A percentile compares a stretch with the other conserved stretches of the same genome.
Conservation (phyloP, 2,329 filamentous ascomycete genomes). For the Ceratocystis colombiana region DNA sequence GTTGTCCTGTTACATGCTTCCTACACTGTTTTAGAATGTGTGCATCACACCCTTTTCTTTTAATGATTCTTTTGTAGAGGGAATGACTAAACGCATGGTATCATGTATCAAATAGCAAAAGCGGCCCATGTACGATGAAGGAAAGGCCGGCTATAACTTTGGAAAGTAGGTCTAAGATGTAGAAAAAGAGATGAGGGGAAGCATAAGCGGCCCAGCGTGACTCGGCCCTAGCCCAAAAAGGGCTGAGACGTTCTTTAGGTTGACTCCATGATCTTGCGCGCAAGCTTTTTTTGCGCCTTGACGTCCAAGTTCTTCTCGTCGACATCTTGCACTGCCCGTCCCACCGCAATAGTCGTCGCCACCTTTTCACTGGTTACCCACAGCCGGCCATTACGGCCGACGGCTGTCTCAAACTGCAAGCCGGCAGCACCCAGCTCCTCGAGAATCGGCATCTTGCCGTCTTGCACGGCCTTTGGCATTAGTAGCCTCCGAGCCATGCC, state of each 20-base stretch:
- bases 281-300: slow-evolving; percentile 60
- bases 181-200: background rate
- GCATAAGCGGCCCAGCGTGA: background rate
- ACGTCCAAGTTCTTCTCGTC: slow-evolving; percentile 56
- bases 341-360: slow-evolving; percentile 65
- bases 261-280: slow-evolving; percentile 43
- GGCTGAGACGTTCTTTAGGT: background rate
- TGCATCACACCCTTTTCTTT: background rate
- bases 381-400: slow-evolving; percentile 82
- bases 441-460: slow-evolving; percentile 60
- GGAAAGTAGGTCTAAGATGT: slow-evolving; percentile 4
- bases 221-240: background rate
- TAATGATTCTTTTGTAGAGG: background rate
- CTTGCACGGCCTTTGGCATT: slow-evolving; percentile 49
- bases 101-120: background rate
- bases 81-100: background rate
- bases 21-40: background rate
- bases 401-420: slow-evolving; percentile 82
- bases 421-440: slow-evolving; percentile 68
- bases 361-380: slow-evolving; percentile 78
- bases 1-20: background rate
- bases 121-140: background rate
- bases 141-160: slow-evolving; percentile 6
- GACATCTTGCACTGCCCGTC: slow-evolving; percentile 65
- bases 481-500: slow-evolving; percentile 74